Percentiles rank a stretch among this genome's conserved stretches.
phyloP scores from a whole-genome alignment of 257 asterid species.

The Ajuga chamaepitys region DNA sequence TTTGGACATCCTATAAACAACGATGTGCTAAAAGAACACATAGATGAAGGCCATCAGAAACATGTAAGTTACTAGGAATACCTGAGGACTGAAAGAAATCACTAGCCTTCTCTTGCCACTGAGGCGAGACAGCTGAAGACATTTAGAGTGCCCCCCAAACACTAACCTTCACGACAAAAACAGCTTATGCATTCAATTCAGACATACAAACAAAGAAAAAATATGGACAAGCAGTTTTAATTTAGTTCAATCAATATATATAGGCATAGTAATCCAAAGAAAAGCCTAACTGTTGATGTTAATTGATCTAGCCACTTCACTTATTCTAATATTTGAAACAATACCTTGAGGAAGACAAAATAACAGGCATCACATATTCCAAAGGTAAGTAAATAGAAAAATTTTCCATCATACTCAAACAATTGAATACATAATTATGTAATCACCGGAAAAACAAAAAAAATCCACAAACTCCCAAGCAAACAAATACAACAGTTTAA shows the following conservation, averaged over 20 bases:
- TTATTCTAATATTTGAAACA: not conserved
- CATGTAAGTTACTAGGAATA: constrained; percentile 17
- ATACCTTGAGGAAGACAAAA: not conserved
- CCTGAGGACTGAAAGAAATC: constrained; percentile 83
- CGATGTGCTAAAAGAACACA: not conserved
- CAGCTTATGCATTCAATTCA: not conserved
- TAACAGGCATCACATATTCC: not conserved
- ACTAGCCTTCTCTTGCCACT: constrained; percentile 87
- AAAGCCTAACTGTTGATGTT: not conserved
- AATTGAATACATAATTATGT: not conserved
- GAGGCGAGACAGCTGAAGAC: constrained; percentile 69
- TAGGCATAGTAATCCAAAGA: not conserved
- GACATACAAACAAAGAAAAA: not conserved
- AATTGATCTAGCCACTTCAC: not conserved
- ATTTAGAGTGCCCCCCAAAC: constrained; percentile 37
- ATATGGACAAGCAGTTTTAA: not conserved
- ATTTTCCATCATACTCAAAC: not conserved
- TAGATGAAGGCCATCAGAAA: not conserved
- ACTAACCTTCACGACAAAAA: constrained; percentile 4
- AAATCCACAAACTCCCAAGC: not conserved
- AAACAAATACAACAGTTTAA: not conserved
- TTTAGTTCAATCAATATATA: not conserved
- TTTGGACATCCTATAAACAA: not conserved
- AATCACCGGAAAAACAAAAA: not conserved
- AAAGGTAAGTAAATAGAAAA: not conserved